Base-by-base conservation (phyloP, 208 protist genomes). In the Trypanosoma congolense region DNA sequence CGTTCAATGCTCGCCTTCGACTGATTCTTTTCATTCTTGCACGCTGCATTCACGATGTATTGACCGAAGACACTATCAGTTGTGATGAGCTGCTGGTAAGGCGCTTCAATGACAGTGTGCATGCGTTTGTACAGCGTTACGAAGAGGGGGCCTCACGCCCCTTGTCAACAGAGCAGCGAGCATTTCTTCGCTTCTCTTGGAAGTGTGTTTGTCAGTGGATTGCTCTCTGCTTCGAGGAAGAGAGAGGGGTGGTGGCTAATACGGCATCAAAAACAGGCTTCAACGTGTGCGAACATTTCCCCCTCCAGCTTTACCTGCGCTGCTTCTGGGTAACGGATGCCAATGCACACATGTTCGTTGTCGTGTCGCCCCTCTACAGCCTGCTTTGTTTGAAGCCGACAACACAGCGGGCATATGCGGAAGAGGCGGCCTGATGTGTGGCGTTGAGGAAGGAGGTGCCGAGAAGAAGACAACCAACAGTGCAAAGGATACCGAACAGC, bases 261-360 rank as follows among this genome's bases (percentile, higher is more conserved):
- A 35, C 35, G 6, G 42, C 12, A 46, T 6, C 8, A 6, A 46
- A 19, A n/a, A 19, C 9, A 9, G 6, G 42, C 42, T 25, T 19
- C 6, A 24, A 19, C 42, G 2, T 42, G 5, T 24, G 47, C 4
- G 26, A 22, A 24, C 70, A 51, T 29, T 51, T 83, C 10, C 59
- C 76, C 4, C 38, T 83, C 24, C 71, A 83, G 49, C 48, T 66
- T 3, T 73, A 73, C 42, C 61, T 80, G 8, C 68, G 72, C 31
- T 70, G 76, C 35, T 72, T 67, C 53, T 79, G 73, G 65, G 36
- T 74, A 16, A 56, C 57, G 3, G 72, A 80, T 26, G 77, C 77
- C 18, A 84, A 84, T 33, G 72, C 36, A 29, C 77, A 84, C 58
- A 73, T 68, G 61, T 79, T 70, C 52, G 55, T 80, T 19, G 73